Conservation (phyloP, 2,329 filamentous ascomycete genomes). For the Lachnellula willkommii region DNA sequence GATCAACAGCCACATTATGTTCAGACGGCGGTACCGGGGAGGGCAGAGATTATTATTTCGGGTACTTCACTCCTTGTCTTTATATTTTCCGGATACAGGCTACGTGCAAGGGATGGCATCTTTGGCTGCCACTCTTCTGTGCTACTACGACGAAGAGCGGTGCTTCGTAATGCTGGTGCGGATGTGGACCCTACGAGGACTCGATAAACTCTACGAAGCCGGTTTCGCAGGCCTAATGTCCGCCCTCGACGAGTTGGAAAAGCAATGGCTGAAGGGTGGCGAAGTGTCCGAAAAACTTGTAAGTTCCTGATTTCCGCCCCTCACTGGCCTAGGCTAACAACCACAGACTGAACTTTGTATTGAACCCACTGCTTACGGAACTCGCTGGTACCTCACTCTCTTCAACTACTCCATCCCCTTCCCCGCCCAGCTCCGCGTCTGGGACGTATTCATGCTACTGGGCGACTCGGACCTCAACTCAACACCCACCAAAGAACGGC, state of each 20-base stretch:
- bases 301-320: constrained; percentile 36
- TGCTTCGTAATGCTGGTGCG: constrained; percentile 96
- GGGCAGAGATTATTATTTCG: constrained; percentile 89
- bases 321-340: constrained; percentile 9
- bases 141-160: constrained; percentile 93
- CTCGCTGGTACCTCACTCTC: constrained; percentile 92
- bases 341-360: constrained; percentile 68
- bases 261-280: constrained; percentile 70
- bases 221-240: constrained; percentile 85
- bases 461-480: constrained; percentile 59
- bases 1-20: constrained; percentile 96
- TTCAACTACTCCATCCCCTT: constrained; percentile 98
- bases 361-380: constrained; percentile 87
- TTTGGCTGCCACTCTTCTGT: constrained; percentile 83
- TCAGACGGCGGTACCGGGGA: constrained; percentile 82
- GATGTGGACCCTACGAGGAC: constrained; percentile 81
- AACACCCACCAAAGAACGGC: constrained; percentile 28
- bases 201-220: constrained; percentile 76
- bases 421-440: constrained; percentile 85
- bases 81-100: constrained; percentile 85
- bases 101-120: constrained; percentile 99
- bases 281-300: constrained; percentile 78
- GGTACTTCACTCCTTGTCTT: constrained; percentile 82
- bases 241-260: constrained; percentile 79
- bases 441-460: constrained; percentile 96